Conservation (phyloP, 306 rosid species). For the Oxytropis ochrocephala region DNA sequence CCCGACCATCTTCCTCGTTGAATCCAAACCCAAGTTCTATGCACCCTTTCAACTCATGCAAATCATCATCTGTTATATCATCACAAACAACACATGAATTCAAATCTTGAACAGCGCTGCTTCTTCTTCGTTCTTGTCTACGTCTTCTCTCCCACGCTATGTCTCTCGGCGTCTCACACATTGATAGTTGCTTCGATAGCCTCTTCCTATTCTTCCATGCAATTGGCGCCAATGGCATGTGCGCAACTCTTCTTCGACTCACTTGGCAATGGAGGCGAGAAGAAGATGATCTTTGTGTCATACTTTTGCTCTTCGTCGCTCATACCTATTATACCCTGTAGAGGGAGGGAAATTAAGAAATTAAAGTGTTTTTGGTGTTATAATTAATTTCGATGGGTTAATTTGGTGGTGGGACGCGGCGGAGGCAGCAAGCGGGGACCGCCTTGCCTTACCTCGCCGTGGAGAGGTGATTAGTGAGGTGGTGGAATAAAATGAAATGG, state of each 20-base stretch:
- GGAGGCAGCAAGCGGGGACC: constrained; percentile 24
- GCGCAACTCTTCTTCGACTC: constrained; percentile 50
- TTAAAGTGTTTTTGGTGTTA: no score
- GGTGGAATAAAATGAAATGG: background rate
- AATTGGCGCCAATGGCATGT: constrained; percentile 44
- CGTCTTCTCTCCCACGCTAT: constrained; percentile 87
- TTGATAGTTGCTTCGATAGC: constrained; percentile 55
- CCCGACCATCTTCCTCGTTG: constrained; percentile 84
- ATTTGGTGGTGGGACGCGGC: constrained; percentile 7
- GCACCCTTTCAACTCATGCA: constrained; percentile 73
- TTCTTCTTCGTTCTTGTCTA: constrained; percentile 39
- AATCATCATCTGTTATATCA: constrained; percentile 64
- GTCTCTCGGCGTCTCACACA: constrained; percentile 66
- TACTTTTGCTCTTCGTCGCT: background rate
- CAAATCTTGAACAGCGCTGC: constrained; percentile 9
- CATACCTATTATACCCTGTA: background rate
- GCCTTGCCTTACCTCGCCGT: constrained; percentile 22
- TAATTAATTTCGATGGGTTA: no score
- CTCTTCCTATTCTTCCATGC: constrained; percentile 34
- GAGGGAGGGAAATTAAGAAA: no score
- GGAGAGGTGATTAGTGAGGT: background rate
- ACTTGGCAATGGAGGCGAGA: background rate
- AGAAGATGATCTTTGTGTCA: background rate
- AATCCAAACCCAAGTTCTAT: constrained; percentile 93
- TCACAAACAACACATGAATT: constrained; percentile 17